Evolutionary conservation across 495 filamentous ascomycete species (phyloP), one percentile per base, ranked within the genome.

Genomic region (Apodospora peruviana): DNA sequence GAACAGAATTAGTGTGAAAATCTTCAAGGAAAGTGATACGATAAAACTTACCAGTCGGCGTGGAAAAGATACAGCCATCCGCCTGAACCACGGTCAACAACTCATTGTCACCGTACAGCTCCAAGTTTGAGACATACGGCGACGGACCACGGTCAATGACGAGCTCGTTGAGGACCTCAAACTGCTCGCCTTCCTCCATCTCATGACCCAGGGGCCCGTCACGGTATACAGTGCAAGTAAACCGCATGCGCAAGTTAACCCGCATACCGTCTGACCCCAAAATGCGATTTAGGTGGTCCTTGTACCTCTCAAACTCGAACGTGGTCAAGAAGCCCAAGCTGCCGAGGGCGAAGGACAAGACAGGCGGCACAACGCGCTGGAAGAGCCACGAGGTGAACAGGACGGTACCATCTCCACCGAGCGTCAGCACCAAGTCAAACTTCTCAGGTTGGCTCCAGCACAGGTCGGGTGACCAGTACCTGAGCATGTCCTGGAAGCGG

Each of bases 81-180:
- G 93, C 93, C 73, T 95, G 90, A 45, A 98, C 84, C 35, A 95
- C 87, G 16, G 93, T 98, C 45, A 98, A 77, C 19, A 95, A 82
- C 68, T 91, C 85, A 63, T 95, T 84, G 60, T 97, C 90, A 47
- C 87, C 91, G 59, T 95, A 96, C 23, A 98, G 75, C 71, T 97
- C 94, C 29, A 95, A 76, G 64, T 91, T 90, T n/a, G 88, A 93
- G 36, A 94, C 89, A 62, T 96, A 96, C n/a, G 91, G 86, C 35
- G 87, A 93, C 53, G 93, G 91, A 43, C 93, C 93, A 24, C 93
- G 86, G 68, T 98, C 93, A 58, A 98, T 95, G 57, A 98, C 91
- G 18, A 98, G 80, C 69, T 98, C 93, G 68, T 97, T 97, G 39
- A 97, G 80, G 11, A 97, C 90, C 64, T 96, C 90, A 51, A 94